Percentiles rank a stretch among this genome's conserved stretches.
Conservation (phyloP, 106 monocot species). For the Iris macrosiphon region DNA sequence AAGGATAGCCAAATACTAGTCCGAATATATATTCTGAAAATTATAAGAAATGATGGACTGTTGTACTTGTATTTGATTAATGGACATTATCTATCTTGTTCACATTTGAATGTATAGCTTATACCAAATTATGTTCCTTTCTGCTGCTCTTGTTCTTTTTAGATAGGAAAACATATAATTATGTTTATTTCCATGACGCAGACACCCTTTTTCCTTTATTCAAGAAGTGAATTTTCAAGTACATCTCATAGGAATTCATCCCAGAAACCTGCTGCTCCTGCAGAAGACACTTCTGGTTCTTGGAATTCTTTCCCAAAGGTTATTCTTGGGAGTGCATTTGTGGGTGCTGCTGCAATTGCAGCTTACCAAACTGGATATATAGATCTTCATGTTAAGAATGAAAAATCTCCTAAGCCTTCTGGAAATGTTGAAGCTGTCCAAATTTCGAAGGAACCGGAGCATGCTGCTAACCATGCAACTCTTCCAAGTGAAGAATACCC, state of each 20-base stretch:
- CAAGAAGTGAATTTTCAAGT: constrained; percentile 39
- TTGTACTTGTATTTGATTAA: too few relatives aligned
- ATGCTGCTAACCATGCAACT: constrained; percentile 12
- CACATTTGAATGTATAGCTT: background rate
- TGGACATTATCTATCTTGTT: too few relatives aligned
- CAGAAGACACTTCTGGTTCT: constrained; percentile 20
- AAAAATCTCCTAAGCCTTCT: constrained; percentile 19
- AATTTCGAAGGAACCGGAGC: constrained; percentile 11
- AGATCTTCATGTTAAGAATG: constrained; percentile 19
- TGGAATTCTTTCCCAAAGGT: constrained; percentile 27
- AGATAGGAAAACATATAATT: background rate
- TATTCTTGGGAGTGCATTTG: constrained; percentile 38
- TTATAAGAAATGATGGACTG: too few relatives aligned
- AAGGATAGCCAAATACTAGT: background rate
- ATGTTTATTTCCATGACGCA: constrained; percentile 17
- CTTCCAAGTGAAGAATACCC: constrained; percentile 13
- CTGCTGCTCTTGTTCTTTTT: background rate
- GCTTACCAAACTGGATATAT: constrained; percentile 51
- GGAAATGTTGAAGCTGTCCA: constrained; percentile 5
- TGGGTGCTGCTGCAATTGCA: constrained; percentile 38
- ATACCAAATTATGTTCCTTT: background rate
- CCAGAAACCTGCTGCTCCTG: constrained; percentile 17
- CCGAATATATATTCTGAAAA: too few relatives aligned
- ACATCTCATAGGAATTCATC: constrained; percentile 20
- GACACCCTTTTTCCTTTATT: constrained; percentile 35